A percentile compares a stretch with the other conserved stretches of the same genome.
Conservation (phyloP, 2,329 filamentous ascomycete species). For the Sporothrix phasma region DNA sequence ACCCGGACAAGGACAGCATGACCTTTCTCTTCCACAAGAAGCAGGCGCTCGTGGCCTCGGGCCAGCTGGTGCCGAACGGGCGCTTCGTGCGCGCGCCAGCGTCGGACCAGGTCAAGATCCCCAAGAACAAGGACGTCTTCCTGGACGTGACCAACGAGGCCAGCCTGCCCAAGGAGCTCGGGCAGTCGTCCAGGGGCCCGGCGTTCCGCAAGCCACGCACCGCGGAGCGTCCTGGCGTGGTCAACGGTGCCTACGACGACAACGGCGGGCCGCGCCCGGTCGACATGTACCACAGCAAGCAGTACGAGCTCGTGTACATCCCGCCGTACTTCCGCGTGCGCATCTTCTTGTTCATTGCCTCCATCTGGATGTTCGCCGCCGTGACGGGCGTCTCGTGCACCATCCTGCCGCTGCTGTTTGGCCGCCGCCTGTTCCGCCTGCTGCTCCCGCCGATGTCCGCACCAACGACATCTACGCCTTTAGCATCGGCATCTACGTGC, state of each 20-base stretch:
- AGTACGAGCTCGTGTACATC: slow-evolving; percentile 66
- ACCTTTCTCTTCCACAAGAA: slow-evolving; percentile 31
- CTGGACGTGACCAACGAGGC: slow-evolving; percentile 62
- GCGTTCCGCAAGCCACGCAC: not conserved
- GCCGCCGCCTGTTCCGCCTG: slow-evolving; percentile 64
- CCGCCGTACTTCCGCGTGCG: slow-evolving; percentile 76
- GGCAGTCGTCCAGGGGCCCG: not conserved
- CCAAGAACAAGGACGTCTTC: slow-evolving; percentile 74
- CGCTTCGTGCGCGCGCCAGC: slow-evolving; percentile 85
- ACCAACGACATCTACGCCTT: slow-evolving; percentile 97
- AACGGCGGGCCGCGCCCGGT: not conserved
- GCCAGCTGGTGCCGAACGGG: slow-evolving; percentile 58
- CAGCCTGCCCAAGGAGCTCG: slow-evolving; percentile 42
- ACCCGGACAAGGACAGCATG: slow-evolving; percentile 27
- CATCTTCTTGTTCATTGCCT: slow-evolving; percentile 74
- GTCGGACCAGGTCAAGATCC: slow-evolving; percentile 89
- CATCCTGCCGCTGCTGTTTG: slow-evolving; percentile 76
- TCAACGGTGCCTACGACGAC: not conserved
- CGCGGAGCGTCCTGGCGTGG: not conserved
- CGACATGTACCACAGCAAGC: slow-evolving; percentile 44
- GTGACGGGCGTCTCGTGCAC: slow-evolving; percentile 77
- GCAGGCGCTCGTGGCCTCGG: slow-evolving; percentile 35
- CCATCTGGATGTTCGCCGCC: slow-evolving; percentile 90
- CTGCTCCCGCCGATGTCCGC: slow-evolving; percentile 58
- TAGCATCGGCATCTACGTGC: slow-evolving; percentile 74